Evolutionary conservation across 805 yeast species (phyloP), one percentile per base, ranked within the genome.

Genomic region (Sugiyamaella marilandica): DNA sequence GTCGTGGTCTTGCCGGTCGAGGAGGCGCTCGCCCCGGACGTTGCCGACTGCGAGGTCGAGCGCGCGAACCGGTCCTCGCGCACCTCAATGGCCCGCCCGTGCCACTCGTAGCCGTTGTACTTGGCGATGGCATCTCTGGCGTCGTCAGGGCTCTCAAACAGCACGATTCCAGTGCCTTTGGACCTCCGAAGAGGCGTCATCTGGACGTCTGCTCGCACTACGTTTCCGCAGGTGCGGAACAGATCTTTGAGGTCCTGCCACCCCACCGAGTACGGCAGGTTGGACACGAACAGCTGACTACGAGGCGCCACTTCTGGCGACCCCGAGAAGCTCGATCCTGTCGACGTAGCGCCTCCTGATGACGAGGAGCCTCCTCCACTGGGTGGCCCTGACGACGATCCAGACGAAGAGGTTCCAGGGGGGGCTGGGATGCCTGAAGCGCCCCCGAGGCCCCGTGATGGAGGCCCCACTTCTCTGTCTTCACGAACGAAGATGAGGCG

Each of bases 401-500:
- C 3, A 33, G 58, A 54, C 18, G 62, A 62, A 14, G 58, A 53
- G 31, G 55, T 48, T 18, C 55, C 52, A 7, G n/a, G n/a, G 13
- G 24, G 18, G 3, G 47, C 45, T 9, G 49, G 13, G 31, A n/a
- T n/a, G n/a, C n/a, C n/a, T n/a, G 43, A 35, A 10, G 19, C 14
- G 39, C 48, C n/a, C n/a, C n/a, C 13, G 32, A 45, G 18, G 14
- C 47, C 47, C 18, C 44, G 33, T 4, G 32, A 9, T 2, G 47
- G 35, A 44, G 47, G 59, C 59, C 57, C 70, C 57, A 56, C 61
- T 66, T 65, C 75, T 47, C 72, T 94, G 66, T 87, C 84, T 70
- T 90, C 95, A 72, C 97, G 83, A 9, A 91, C 95, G 68, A 85
- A 89, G 43, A 90, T 85, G 62, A 81, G 84, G 68, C 97, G 83